Conservation (phyloP, 164 flowering plant species). For the Umbellularia californica region DNA sequence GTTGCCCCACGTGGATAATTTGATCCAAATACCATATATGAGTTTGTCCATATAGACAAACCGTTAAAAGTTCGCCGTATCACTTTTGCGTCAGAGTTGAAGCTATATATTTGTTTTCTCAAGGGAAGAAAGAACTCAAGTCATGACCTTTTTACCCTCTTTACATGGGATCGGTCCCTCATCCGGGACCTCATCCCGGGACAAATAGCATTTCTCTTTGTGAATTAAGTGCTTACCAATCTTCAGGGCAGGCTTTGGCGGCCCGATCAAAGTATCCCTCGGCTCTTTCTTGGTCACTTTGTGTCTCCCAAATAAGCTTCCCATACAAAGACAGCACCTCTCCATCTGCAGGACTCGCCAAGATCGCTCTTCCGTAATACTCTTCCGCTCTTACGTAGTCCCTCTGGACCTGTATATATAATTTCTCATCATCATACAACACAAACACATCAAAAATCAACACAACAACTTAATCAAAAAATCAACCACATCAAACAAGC, state of each 20-base stretch:
- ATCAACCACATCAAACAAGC: neutral
- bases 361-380: slow-evolving; percentile 71
- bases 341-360: slow-evolving; percentile 71
- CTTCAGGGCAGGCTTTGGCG: slow-evolving; percentile 55
- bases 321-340: slow-evolving; percentile 64
- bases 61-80: neutral
- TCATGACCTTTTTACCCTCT: too few relatives aligned
- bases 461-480: neutral
- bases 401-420: slow-evolving; percentile 41
- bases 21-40: too few relatives aligned
- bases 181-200: too few relatives aligned
- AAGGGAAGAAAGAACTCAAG: neutral
- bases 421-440: neutral
- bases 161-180: too few relatives aligned
- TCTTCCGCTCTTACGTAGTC: slow-evolving; percentile 66
- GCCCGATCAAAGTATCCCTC: slow-evolving; percentile 62
- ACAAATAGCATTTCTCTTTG: too few relatives aligned
- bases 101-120: neutral
- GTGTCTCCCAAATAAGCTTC: slow-evolving; percentile 63
- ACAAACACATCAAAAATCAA: neutral
- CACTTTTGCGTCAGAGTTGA: neutral
- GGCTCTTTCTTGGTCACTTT: slow-evolving; percentile 57
- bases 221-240: slow-evolving; percentile 66
- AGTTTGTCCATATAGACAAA: too few relatives aligned
- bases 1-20: too few relatives aligned